Conservation (phyloP, 148 eudicot species). For the Rheum nobile region DNA sequence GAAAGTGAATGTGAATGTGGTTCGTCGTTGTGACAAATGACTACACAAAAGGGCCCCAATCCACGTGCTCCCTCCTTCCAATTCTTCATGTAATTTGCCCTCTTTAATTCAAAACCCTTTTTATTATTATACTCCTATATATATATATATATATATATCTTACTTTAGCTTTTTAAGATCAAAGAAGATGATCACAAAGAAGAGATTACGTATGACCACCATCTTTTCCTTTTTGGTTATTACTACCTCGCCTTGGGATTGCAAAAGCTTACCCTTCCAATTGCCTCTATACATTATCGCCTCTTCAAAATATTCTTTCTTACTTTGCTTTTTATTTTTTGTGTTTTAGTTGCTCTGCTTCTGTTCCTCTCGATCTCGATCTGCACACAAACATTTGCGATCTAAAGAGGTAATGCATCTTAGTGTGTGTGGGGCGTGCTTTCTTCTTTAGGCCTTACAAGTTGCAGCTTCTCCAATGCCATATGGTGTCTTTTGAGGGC, state of each 20-base stretch:
- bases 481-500: not conserved
- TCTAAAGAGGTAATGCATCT: not conserved
- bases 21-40: not conserved
- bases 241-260: not conserved
- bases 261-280: not conserved
- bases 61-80: not conserved
- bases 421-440: not conserved
- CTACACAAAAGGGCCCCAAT: not conserved
- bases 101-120: not conserved
- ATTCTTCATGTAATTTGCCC: not conserved
- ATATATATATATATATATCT: not conserved
- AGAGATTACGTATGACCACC: slow-evolving; percentile 4
- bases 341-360: no score
- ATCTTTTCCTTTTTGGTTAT: not conserved
- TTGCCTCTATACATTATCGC: not conserved
- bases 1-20: not conserved
- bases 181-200: slow-evolving; percentile 2
- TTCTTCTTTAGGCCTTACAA: not conserved
- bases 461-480: not conserved
- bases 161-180: slow-evolving; percentile 13
- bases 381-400: slow-evolving; percentile 4
- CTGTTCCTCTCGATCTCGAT: not conserved
- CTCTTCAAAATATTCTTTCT: not conserved
- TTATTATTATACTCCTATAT: no score
- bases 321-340: not conserved